phyloP scores from a whole-genome alignment of 305 asterid species.

The Andrographis paniculata region DNA sequence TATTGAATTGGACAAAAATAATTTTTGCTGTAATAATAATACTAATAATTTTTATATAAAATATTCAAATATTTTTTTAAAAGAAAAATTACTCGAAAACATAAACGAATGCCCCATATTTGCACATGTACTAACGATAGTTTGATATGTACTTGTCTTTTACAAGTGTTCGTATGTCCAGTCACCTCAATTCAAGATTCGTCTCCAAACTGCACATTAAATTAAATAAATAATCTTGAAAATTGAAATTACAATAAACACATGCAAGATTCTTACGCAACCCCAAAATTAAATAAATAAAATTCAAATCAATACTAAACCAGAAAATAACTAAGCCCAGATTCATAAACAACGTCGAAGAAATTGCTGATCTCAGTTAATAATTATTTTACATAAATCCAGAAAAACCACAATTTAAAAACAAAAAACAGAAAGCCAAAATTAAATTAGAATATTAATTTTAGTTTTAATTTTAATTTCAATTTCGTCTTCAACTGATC shows the following conservation, averaged over 20 bases:
- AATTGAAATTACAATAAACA: constrained; percentile 27
- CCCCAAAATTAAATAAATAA: constrained; percentile 12
- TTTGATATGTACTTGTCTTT: no score
- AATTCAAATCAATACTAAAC: not conserved
- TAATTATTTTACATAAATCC: constrained; percentile 14
- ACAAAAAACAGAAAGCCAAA: not conserved
- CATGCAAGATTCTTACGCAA: constrained; percentile 33
- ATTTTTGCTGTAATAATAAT: no score
- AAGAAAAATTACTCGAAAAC: no score
- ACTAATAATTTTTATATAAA: no score
- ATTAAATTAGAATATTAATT: not conserved
- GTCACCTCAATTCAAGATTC: not conserved
- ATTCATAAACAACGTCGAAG: not conserved
- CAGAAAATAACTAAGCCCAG: no score
- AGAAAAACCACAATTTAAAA: not conserved
- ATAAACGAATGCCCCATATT: no score
- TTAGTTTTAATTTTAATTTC: no score
- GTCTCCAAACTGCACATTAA: not conserved
- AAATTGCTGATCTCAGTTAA: no score
- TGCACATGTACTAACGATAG: no score
- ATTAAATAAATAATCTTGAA: not conserved
- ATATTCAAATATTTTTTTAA: no score
- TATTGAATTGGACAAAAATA: no score
- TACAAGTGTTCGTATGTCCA: no score
- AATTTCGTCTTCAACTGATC: constrained; percentile 31